phyloP scores from a whole-genome alignment of 352 stramenopile species.

The Pythium angustatum region DNA sequence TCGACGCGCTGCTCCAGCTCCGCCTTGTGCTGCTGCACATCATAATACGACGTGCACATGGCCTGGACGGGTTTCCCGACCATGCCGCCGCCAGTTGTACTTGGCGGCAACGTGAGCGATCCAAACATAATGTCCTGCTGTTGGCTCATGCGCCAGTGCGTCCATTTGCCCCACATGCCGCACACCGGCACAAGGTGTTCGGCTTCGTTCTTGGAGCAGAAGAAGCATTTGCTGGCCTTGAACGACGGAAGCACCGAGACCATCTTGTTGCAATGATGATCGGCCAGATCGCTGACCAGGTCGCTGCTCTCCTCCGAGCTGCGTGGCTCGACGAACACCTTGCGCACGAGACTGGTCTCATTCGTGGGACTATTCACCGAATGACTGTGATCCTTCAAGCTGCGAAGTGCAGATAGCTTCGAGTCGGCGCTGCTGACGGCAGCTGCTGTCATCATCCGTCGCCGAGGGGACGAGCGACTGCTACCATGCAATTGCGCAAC shows the following conservation, averaged over 20 bases:
- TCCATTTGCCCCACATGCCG: slow-evolving; percentile 85
- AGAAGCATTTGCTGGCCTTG: slow-evolving; percentile 82
- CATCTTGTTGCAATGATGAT: slow-evolving; percentile 38
- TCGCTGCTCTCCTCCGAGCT: slow-evolving; percentile 1
- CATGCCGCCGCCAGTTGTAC: background rate
- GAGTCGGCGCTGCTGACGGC: background rate
- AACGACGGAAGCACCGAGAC: slow-evolving; percentile 80
- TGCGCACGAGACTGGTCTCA: background rate
- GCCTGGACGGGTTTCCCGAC: slow-evolving; percentile 43
- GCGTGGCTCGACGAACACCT: slow-evolving; percentile 11
- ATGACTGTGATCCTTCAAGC: background rate
- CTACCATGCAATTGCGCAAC: slow-evolving; percentile 1
- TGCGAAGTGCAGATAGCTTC: background rate
- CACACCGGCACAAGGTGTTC: slow-evolving; percentile 81
- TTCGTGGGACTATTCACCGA: background rate
- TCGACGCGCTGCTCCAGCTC: slow-evolving; percentile 46
- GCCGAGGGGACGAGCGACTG: slow-evolving; percentile 18
- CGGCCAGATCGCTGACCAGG: background rate
- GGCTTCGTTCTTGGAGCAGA: slow-evolving; percentile 81
- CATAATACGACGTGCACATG: slow-evolving; percentile 88
- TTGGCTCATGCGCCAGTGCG: slow-evolving; percentile 83
- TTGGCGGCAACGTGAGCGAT: slow-evolving; percentile 20
- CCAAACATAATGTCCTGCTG: slow-evolving; percentile 45
- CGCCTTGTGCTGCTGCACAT: slow-evolving; percentile 70
- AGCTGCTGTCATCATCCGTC: slow-evolving; percentile 12